A percentile compares a stretch with the other conserved stretches of the same genome.
phyloP scores from a whole-genome alignment of 78 protist genomes.

The slime mould (Dictyostelium discoideum) region DNA sequence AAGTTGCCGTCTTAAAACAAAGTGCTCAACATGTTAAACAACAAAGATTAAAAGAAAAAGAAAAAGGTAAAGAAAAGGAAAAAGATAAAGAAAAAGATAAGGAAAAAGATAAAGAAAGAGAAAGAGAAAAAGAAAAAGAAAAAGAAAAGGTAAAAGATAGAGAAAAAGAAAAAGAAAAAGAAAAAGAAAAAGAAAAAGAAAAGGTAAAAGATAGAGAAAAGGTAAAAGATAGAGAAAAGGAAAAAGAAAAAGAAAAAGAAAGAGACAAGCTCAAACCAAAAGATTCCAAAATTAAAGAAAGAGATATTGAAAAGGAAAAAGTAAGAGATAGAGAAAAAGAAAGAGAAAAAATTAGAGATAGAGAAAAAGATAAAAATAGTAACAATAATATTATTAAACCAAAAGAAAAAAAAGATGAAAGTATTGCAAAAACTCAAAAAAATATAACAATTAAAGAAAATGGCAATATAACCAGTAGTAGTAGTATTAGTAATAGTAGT shows the following conservation, averaged over 20 bases:
- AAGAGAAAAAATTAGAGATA: neutral
- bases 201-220: neutral
- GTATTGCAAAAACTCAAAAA: neutral
- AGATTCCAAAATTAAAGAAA: neutral
- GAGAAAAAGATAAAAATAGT: neutral
- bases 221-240: neutral
- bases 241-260: neutral
- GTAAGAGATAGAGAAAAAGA: neutral
- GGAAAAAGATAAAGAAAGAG: slow-evolving; percentile 6
- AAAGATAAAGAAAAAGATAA: slow-evolving; percentile 4
- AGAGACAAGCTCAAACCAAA: neutral
- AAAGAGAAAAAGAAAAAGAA: neutral
- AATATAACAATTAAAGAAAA: slow-evolving; percentile 11
- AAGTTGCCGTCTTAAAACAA: neutral
- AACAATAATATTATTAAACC: neutral
- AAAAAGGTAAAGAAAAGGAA: neutral
- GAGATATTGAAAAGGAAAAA: neutral
- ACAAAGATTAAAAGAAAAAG: slow-evolving; percentile 9
- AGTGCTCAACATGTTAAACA: neutral
- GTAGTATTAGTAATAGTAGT: neutral
- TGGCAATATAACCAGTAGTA: neutral
- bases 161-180: slow-evolving; percentile 3
- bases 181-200: slow-evolving; percentile 10
- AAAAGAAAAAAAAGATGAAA: slow-evolving; percentile 9
- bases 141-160: neutral